Percentiles rank a stretch among this genome's conserved stretches.
Conservation (phyloP, 169 alveolate genomes). For the Plasmodium relictum region DNA sequence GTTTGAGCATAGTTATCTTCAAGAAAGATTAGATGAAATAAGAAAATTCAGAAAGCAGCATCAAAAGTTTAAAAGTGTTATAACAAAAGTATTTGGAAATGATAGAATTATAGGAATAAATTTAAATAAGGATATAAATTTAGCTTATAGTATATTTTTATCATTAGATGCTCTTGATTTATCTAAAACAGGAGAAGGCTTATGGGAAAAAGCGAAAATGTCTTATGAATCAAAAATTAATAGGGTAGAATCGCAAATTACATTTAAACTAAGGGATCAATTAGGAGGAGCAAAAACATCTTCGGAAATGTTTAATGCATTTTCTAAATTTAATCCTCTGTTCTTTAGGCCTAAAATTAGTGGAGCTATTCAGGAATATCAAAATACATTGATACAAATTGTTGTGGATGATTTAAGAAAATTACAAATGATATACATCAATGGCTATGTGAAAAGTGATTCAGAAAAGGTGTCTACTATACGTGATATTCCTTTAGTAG, state of each 20-base stretch:
- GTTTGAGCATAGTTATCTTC: constrained; percentile 90
- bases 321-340: constrained; percentile 95
- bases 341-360: constrained; percentile 96
- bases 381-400: constrained; percentile 92
- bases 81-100: constrained; percentile 84
- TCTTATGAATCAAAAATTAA: constrained; percentile 94
- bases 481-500: constrained; percentile 95
- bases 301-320: constrained; percentile 96
- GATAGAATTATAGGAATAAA: constrained; percentile 81
- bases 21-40: constrained; percentile 92
- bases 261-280: constrained; percentile 94
- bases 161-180: constrained; percentile 89
- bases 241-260: constrained; percentile 95
- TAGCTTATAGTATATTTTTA: constrained; percentile 88
- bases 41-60: constrained; percentile 94
- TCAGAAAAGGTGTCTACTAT: constrained; percentile 91
- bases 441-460: constrained; percentile 92
- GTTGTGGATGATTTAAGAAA: constrained; percentile 93
- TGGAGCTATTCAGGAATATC: constrained; percentile 98
- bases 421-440: constrained; percentile 92
- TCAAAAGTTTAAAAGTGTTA: constrained; percentile 93
- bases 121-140: constrained; percentile 88
- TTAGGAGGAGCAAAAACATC: constrained; percentile 96
- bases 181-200: constrained; percentile 88
- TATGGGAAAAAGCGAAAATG: constrained; percentile 90